Evolutionary conservation across 441 rosid genomes (phyloP), one percentile per base, ranked within the genome.

Genomic region (Cnidoscolus chayamansa): DNA sequence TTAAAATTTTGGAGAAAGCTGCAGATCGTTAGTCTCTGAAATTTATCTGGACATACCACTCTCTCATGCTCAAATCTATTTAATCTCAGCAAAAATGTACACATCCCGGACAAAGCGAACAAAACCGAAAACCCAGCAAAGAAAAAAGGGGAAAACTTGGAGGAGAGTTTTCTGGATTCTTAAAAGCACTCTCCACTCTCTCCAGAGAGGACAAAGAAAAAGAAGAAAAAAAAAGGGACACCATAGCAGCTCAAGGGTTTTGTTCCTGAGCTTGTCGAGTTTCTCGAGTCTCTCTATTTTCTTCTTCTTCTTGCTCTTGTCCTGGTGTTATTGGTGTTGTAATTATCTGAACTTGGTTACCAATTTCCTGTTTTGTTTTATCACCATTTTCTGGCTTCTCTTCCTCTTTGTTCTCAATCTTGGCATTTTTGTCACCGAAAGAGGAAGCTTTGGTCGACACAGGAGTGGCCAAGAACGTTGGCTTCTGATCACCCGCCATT

Each of bases 71-170:
- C 62, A 60, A 51, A 11, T 54, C 70, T 75, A 32, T 51, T 71
- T 58, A 58, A 68, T 65, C 81, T 80, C 79, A 56, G 59, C 74
- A 78, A 72, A 82, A 80, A 56, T 80, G 80, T 80, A 85, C 84
- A 74, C 67, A 79, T 78, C 80, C 78, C 56, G 81, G 67, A 57
- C 65, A 50, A 57, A 59, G 51, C 45, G 56, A 59, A 25, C 30
- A 65, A 58, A 65, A 25, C 40, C 56, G 57, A 69, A 71, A 67
- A 56, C 56, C 16, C 59, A 30, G 25, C 55, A 16, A 72, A 50
- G 72, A 45, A 50, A 65, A 53, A 35, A 35, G 40, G 10, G 16
- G 56, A 49, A 13, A 55, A 30, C n/a, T 15, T 12, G 6, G 32
- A 31, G 32, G 30, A 30, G 58, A 20, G n/a, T 12, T 53, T 54